phyloP scores from a whole-genome alignment of 1,284 basidiomycete species.

The Pyrrhoderma lamaoense region DNA sequence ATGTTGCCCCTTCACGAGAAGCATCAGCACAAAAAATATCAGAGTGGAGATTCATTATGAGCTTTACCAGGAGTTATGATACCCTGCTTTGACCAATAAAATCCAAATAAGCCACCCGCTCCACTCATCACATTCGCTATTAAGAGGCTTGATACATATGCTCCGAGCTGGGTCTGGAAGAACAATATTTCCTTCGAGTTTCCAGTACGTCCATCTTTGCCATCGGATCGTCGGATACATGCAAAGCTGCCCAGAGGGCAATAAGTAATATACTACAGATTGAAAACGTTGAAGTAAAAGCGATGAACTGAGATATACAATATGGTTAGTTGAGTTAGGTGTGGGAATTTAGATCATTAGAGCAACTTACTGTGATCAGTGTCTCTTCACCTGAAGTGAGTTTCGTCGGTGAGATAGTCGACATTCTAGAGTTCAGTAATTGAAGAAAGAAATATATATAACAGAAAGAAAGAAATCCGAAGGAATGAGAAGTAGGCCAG shows the following conservation, averaged over 20 bases:
- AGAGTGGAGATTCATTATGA: background rate
- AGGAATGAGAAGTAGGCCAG: background rate
- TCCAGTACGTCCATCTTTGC: background rate
- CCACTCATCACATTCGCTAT: constrained; percentile 48
- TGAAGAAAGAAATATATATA: constrained; percentile 2
- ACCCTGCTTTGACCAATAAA: constrained; percentile 35
- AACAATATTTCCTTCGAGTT: constrained; percentile 45
- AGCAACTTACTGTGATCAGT: constrained; percentile 39
- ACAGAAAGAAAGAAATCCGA: constrained; percentile 16
- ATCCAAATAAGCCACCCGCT: constrained; percentile 43
- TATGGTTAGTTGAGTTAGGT: too few relatives aligned
- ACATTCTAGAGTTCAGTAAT: constrained; percentile 17
- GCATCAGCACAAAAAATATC: background rate
- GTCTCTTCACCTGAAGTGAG: constrained; percentile 29
- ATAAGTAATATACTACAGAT: constrained; percentile 33
- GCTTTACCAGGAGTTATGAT: constrained; percentile 44
- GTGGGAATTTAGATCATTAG: background rate
- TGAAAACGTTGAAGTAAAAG: constrained; percentile 47
- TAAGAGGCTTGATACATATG: constrained; percentile 56
- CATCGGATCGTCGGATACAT: too few relatives aligned
- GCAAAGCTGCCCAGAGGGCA: too few relatives aligned
- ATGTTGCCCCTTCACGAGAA: constrained; percentile 29
- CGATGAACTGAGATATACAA: constrained; percentile 34
- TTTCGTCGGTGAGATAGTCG: constrained; percentile 20
- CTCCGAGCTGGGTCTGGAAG: constrained; percentile 63